Evolutionary conservation across 805 yeast species (phyloP).

Genomic region (Lipomyces kockii): DNA sequence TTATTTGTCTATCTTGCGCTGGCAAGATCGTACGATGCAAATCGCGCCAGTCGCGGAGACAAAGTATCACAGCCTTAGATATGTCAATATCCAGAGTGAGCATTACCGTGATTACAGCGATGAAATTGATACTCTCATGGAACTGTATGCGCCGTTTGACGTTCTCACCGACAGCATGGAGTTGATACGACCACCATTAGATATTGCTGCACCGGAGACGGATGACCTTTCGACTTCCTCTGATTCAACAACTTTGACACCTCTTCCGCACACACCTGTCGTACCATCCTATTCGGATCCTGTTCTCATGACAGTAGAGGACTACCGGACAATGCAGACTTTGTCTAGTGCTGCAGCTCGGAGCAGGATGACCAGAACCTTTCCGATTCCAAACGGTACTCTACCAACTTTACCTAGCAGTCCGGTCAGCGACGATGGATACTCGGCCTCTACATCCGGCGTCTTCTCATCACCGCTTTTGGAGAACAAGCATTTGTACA

Average conservation of each 20-base stretch:
- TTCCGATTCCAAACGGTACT: background rate
- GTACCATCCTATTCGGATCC: background rate
- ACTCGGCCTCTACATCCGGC: background rate
- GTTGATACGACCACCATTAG: conserved; percentile 6
- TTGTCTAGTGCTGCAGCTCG: background rate
- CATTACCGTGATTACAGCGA: conserved; percentile 22
- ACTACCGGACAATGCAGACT: background rate
- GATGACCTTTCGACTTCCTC: background rate
- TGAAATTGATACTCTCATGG: conserved; percentile 23
- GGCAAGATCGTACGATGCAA: conserved; percentile 31
- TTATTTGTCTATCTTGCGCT: conserved; percentile 25
- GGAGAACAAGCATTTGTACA: background rate
- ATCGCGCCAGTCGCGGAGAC: conserved; percentile 21
- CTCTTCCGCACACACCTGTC: background rate
- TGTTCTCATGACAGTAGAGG: background rate
- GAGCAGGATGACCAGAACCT: background rate
- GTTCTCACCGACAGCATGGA: background rate
- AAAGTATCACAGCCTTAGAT: conserved; percentile 16
- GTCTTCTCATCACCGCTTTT: background rate
- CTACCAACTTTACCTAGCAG: background rate
- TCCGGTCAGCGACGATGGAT: background rate
- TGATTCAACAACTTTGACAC: background rate
- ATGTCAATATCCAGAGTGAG: conserved; percentile 16
- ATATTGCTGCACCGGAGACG: background rate
- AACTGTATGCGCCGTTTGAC: conserved; percentile 23